Evolutionary conservation across 1,284 basidiomycete species (phyloP).

Genomic region (Mycosarcoma mackinlayi): DNA sequence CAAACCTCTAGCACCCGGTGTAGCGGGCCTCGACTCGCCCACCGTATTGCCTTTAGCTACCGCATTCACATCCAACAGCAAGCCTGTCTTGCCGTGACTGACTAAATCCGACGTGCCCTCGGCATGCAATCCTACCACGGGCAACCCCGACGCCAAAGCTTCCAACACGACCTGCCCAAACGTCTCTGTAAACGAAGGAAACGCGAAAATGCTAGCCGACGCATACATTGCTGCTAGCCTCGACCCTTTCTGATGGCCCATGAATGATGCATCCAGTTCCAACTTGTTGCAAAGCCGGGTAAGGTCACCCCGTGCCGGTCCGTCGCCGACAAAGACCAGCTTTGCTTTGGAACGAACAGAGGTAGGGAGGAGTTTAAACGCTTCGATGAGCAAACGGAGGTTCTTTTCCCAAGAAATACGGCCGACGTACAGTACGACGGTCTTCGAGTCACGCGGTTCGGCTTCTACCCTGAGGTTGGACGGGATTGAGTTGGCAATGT

Average conservation of each 20-base stretch:
- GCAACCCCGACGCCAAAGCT: slow-evolving; percentile 73
- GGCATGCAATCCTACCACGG: slow-evolving; percentile 73
- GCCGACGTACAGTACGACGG: slow-evolving; percentile 69
- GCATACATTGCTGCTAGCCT: slow-evolving; percentile 70
- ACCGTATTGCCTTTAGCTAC: slow-evolving; percentile 30
- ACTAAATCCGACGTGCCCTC: slow-evolving; percentile 74
- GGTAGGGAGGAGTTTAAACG: slow-evolving; percentile 69
- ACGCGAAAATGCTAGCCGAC: slow-evolving; percentile 73
- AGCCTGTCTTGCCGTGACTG: slow-evolving; percentile 70
- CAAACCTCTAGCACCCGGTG: slow-evolving; percentile 17
- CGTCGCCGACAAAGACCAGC: slow-evolving; percentile 74
- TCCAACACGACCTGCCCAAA: slow-evolving; percentile 74
- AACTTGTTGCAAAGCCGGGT: slow-evolving; percentile 70
- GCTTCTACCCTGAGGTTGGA: slow-evolving; percentile 17
- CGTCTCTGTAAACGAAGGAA: slow-evolving; percentile 73
- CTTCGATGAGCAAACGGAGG: slow-evolving; percentile 72
- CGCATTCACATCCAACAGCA: slow-evolving; percentile 65
- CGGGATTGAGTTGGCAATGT: slow-evolving; percentile 6
- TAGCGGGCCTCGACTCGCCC: slow-evolving; percentile 10
- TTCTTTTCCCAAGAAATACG: slow-evolving; percentile 74
- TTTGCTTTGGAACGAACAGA: slow-evolving; percentile 68
- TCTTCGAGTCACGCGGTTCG: slow-evolving; percentile 52
- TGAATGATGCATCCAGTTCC: slow-evolving; percentile 71
- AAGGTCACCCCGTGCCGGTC: slow-evolving; percentile 71
- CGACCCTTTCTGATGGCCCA: slow-evolving; percentile 71